Evolutionary conservation across 192 early-diverging fungal genomes (phyloP).

Genomic region (Glomus cerebriforme): DNA sequence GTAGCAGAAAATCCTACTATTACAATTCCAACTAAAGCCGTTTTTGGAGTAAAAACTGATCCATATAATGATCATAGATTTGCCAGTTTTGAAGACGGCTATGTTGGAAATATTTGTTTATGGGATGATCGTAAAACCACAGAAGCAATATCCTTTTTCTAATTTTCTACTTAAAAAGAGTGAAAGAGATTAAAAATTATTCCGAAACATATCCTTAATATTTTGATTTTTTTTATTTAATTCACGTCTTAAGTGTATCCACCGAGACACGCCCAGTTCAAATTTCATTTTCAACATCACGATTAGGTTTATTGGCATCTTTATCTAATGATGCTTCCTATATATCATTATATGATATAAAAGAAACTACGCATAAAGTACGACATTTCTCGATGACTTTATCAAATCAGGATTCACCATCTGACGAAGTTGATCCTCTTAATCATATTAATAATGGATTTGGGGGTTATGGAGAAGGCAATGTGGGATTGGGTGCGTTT

Average conservation of each 20-base stretch:
- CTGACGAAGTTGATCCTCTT: not conserved
- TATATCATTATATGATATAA: slow-evolving; percentile 68
- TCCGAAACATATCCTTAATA: not conserved
- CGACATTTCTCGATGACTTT: not conserved
- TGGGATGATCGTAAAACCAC: slow-evolving; percentile 75
- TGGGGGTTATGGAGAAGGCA: not conserved
- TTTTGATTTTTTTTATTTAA: not conserved
- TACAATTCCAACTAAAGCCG: slow-evolving; percentile 65
- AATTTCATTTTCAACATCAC: slow-evolving; percentile 61
- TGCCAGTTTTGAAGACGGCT: slow-evolving; percentile 69
- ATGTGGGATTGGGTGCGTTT: not conserved
- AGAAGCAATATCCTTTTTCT: slow-evolving; percentile 59
- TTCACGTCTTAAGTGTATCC: slow-evolving; percentile 21
- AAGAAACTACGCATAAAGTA: slow-evolving; percentile 51
- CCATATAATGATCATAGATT: slow-evolving; percentile 69
- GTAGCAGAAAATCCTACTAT: slow-evolving; percentile 45
- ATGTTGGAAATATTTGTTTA: slow-evolving; percentile 56
- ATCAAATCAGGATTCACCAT: slow-evolving; percentile 31
- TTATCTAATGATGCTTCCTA: slow-evolving; percentile 55
- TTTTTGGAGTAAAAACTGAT: slow-evolving; percentile 66
- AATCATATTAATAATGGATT: not conserved
- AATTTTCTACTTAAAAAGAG: not conserved
- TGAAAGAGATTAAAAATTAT: not conserved
- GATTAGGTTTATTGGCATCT: slow-evolving; percentile 61
- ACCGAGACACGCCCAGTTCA: slow-evolving; percentile 48